Percentiles rank a stretch among this genome's conserved stretches.
phyloP scores from a whole-genome alignment of 78 protist genomes.

The Diacronema lutheri region DNA sequence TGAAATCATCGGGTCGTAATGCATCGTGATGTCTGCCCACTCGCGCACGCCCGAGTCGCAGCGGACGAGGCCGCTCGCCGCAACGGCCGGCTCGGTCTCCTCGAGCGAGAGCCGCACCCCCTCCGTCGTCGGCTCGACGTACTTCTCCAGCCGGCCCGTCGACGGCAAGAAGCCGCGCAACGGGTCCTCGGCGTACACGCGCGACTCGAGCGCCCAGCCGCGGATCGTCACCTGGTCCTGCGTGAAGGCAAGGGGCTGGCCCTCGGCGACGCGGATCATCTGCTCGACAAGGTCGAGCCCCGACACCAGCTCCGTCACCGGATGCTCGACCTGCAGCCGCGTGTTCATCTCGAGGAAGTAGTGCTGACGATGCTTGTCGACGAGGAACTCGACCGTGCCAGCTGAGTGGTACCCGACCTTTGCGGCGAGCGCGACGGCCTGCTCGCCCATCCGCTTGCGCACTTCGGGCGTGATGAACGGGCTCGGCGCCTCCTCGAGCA shows the following conservation, averaged over 20 bases:
- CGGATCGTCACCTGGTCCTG: slow-evolving; percentile 75
- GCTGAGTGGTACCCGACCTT: slow-evolving; percentile 86
- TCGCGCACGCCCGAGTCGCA: slow-evolving; percentile 68
- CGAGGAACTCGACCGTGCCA: slow-evolving; percentile 96
- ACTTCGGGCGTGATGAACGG: slow-evolving; percentile 65
- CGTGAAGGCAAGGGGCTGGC: slow-evolving; percentile 56
- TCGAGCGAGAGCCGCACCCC: not conserved
- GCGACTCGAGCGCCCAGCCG: slow-evolving; percentile 91
- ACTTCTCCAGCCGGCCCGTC: slow-evolving; percentile 71
- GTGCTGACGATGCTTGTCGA: slow-evolving; percentile 60
- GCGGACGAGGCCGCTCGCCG: slow-evolving; percentile 26
- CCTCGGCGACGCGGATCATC: slow-evolving; percentile 86
- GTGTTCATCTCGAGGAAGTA: slow-evolving; percentile 98
- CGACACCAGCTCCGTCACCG: slow-evolving; percentile 90
- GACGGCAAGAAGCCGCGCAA: slow-evolving; percentile 77
- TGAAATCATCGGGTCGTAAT: slow-evolving; percentile 97
- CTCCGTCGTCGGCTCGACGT: slow-evolving; percentile 26
- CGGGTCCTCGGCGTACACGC: slow-evolving; percentile 97
- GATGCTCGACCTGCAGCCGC: slow-evolving; percentile 97
- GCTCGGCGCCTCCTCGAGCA: slow-evolving; percentile 48
- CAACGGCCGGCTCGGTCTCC: not conserved
- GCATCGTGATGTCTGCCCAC: slow-evolving; percentile 88
- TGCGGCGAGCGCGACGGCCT: slow-evolving; percentile 79
- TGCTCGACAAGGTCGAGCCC: slow-evolving; percentile 92
- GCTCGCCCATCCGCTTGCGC: slow-evolving; percentile 75